Conservation (phyloP, 2,329 filamentous ascomycete genomes). For the Aureobasidium pullulans region DNA sequence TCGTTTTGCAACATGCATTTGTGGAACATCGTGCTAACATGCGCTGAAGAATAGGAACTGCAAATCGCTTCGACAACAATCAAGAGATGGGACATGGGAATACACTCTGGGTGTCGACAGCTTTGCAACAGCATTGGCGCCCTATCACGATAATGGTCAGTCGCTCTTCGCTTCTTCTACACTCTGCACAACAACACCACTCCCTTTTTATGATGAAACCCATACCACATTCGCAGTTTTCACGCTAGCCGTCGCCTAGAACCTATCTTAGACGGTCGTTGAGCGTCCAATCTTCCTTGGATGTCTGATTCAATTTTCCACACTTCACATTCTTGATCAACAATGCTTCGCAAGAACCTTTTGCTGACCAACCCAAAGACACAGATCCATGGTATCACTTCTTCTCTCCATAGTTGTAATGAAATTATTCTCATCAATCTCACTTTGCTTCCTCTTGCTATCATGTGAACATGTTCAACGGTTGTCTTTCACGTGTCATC, state of each 20-base stretch:
- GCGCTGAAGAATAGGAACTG: not conserved
- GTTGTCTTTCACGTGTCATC: not conserved
- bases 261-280: conserved; percentile 31
- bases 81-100: not conserved
- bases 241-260: conserved; percentile 49
- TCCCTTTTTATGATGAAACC: conserved; percentile 59
- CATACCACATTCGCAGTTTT: conserved; percentile 81
- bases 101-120: not conserved
- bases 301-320: conserved; percentile 27
- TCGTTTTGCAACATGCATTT: conserved; percentile 2
- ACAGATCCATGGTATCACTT: not conserved
- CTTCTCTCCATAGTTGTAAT: not conserved
- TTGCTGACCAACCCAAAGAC: conserved; percentile 4
- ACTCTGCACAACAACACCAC: not conserved
- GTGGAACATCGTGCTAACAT: conserved; percentile 2
- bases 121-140: not conserved
- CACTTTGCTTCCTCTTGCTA: not conserved
- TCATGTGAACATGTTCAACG: not conserved
- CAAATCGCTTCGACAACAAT: not conserved
- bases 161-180: not conserved
- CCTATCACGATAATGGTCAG: not conserved
- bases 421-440: not conserved
- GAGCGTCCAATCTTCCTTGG: conserved; percentile 35
- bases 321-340: not conserved
- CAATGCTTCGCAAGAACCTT: not conserved